Evolutionary conservation across 2,329 filamentous ascomycete species (phyloP).

Genomic region (Parastagonospora avenae): DNA sequence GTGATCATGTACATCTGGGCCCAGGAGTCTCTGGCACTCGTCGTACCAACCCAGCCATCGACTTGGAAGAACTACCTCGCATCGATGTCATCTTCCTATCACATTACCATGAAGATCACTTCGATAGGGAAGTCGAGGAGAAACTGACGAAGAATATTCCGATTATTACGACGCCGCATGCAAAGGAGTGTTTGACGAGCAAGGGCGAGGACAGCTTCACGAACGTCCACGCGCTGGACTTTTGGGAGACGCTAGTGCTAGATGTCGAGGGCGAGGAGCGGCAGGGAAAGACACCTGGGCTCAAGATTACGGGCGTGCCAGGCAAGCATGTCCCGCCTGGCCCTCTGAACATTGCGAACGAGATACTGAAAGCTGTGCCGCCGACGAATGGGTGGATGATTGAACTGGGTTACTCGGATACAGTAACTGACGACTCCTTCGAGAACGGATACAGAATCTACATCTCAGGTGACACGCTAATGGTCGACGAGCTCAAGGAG

Average conservation of each 20-base stretch:
- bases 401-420: conserved; percentile 59
- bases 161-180: conserved; percentile 69
- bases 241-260: conserved; percentile 59
- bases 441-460: conserved; percentile 64
- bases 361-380: conserved; percentile 60
- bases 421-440: conserved; percentile 35
- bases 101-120: conserved; percentile 68
- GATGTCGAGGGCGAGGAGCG: conserved; percentile 40
- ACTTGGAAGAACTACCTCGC: conserved; percentile 63
- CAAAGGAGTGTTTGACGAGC: conserved; percentile 57
- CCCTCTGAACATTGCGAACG: conserved; percentile 53
- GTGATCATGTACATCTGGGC: conserved; percentile 70
- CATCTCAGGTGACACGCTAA: conserved; percentile 69
- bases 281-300: conserved; percentile 42
- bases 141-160: conserved; percentile 60
- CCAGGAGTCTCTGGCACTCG: conserved; percentile 64
- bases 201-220: conserved; percentile 59
- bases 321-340: conserved; percentile 65
- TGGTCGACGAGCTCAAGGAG: conserved; percentile 65
- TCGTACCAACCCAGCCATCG: conserved; percentile 63
- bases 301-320: conserved; percentile 67
- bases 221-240: conserved; percentile 60
- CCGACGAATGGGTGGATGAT: conserved; percentile 72
- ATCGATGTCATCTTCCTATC: conserved; percentile 66
- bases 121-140: conserved; percentile 59